Conservation (phyloP, 306 rosid genomes). For the Acacia melanoxylon region DNA sequence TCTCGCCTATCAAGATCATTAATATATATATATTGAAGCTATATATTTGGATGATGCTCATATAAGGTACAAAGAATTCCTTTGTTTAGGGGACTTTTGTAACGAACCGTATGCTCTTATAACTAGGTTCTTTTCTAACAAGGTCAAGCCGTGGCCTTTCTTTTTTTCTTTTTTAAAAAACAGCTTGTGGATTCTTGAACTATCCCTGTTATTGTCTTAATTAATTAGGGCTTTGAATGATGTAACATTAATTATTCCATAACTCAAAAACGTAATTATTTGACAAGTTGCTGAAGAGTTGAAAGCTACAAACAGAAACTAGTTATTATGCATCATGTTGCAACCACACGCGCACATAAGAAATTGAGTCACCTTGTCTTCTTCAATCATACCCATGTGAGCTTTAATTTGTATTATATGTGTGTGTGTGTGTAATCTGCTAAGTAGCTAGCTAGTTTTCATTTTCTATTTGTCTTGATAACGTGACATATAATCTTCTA, state of each 20-base stretch:
- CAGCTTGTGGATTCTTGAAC: background rate
- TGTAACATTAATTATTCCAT: background rate
- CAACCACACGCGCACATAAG: conserved; percentile 1
- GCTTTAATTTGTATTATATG: background rate
- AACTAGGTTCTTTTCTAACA: no score
- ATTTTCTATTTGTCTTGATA: conserved; percentile 13
- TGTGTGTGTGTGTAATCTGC: background rate
- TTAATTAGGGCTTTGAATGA: background rate
- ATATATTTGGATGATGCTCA: background rate
- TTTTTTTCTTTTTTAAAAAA: no score
- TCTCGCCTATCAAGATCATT: background rate
- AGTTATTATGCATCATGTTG: background rate
- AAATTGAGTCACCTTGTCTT: background rate
- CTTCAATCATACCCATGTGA: conserved; percentile 1
- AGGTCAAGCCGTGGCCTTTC: no score
- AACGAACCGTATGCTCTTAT: background rate
- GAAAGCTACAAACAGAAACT: background rate
- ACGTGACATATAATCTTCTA: background rate
- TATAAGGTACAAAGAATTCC: background rate
- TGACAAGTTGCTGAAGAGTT: background rate
- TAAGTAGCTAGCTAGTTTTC: background rate
- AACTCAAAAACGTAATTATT: background rate
- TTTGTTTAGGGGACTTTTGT: background rate
- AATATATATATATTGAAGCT: background rate
- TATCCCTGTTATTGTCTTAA: background rate